Evolutionary conservation across 805 yeast species (phyloP).

Genomic region (Schwanniomyces sp.): DNA sequence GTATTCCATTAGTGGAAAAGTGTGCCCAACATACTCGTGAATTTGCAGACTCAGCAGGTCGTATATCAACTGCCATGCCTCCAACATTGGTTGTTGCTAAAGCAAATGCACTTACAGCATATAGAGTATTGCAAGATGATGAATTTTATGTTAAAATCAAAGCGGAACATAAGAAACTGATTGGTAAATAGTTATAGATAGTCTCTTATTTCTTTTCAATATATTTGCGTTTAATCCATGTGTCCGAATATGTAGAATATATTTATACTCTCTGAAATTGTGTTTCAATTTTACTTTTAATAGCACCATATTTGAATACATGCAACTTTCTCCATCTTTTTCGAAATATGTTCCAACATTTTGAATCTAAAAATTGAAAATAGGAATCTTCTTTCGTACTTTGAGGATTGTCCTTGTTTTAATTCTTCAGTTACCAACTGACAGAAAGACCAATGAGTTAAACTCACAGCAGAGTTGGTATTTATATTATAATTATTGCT

Average conservation of each 20-base stretch:
- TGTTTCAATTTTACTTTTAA: too few relatives aligned
- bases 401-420: too few relatives aligned
- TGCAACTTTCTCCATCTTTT: too few relatives aligned
- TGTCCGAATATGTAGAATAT: background rate
- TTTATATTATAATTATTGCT: too few relatives aligned
- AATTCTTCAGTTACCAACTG: too few relatives aligned
- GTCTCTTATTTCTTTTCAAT: background rate
- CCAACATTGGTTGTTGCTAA: slow-evolving; percentile 14
- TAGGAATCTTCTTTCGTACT: too few relatives aligned
- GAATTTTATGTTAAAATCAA: background rate
- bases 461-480: too few relatives aligned
- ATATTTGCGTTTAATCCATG: background rate
- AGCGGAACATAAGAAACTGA: background rate
- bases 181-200: background rate
- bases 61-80: slow-evolving; percentile 9
- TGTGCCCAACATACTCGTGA: slow-evolving; percentile 18
- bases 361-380: too few relatives aligned
- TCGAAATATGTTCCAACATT: too few relatives aligned
- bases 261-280: too few relatives aligned
- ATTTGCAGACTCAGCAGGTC: slow-evolving; percentile 14
- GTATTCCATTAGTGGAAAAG: slow-evolving; percentile 13
- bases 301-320: too few relatives aligned
- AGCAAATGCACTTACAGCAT: slow-evolving; percentile 14
- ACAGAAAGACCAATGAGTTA: too few relatives aligned
- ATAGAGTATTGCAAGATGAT: slow-evolving; percentile 14